Evolutionary conservation across 441 rosid genomes (phyloP).

Genomic region (Arabidopsis hybrid): DNA sequence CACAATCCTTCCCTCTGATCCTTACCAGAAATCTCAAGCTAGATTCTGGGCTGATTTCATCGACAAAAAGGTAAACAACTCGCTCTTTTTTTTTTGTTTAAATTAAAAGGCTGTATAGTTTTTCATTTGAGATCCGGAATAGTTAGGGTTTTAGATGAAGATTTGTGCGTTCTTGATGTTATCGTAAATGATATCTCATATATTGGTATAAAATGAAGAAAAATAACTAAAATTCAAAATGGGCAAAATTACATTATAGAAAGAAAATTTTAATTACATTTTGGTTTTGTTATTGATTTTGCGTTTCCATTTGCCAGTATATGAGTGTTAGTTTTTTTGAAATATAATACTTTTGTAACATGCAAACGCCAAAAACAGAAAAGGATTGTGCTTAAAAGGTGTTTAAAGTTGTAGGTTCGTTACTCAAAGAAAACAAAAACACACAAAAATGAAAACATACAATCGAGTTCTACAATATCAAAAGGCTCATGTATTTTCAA

Average conservation of each 20-base stretch:
- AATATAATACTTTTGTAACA: neutral
- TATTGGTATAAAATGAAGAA: neutral
- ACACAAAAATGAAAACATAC: neutral
- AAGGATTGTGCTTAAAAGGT: neutral
- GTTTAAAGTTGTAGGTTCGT: neutral
- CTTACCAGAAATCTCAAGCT: conserved; percentile 32
- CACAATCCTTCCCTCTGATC: conserved; percentile 32
- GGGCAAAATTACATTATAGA: neutral
- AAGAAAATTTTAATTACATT: too few species aligned
- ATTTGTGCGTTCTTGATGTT: neutral
- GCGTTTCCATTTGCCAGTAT: too few species aligned
- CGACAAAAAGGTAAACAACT: conserved; percentile 28
- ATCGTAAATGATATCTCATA: neutral
- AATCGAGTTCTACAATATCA: neutral
- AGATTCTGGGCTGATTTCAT: conserved; percentile 39
- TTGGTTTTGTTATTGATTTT: too few species aligned
- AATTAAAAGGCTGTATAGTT: too few species aligned
- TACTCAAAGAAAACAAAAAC: neutral
- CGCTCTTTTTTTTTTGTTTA: too few species aligned
- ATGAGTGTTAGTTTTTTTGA: too few species aligned
- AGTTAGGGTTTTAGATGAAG: neutral
- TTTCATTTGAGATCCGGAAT: neutral
- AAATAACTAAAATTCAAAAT: neutral
- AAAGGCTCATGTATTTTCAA: neutral
- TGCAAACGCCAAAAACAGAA: neutral